phyloP scores from a whole-genome alignment of 495 filamentous ascomycete genomes.

The Podospora bellae-mahoneyi region DNA sequence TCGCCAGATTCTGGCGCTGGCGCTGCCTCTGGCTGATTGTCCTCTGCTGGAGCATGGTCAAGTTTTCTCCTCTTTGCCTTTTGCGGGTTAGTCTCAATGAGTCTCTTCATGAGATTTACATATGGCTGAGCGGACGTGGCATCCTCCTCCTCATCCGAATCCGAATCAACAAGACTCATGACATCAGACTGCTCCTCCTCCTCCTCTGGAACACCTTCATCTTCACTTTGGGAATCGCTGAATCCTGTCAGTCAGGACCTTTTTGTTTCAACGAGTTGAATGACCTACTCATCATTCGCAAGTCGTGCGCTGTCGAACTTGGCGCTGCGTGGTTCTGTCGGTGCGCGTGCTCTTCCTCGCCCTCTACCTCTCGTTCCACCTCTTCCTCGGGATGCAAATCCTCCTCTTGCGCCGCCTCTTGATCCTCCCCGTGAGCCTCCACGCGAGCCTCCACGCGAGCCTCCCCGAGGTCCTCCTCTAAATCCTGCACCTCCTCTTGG shows the following conservation, averaged over 20 bases:
- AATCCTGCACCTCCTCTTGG: conserved; percentile 31
- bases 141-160: conserved; percentile 40
- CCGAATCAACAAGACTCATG: conserved; percentile 50
- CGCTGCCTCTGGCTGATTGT: conserved; percentile 18
- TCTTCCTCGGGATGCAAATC: conserved; percentile 27
- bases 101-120: conserved; percentile 61
- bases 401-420: conserved; percentile 28
- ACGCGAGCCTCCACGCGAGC: conserved; percentile 29
- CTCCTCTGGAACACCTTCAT: conserved; percentile 23
- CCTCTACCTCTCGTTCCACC: conserved; percentile 25
- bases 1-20: conserved; percentile 17
- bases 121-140: conserved; percentile 51
- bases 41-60: conserved; percentile 35
- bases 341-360: conserved; percentile 33
- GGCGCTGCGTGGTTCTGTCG: conserved; percentile 18
- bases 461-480: conserved; percentile 26
- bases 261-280: neutral
- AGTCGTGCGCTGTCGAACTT: conserved; percentile 40
- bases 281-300: conserved; percentile 36
- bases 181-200: conserved; percentile 40
- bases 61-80: conserved; percentile 68
- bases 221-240: conserved; percentile 7
- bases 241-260: neutral
- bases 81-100: conserved; percentile 54
- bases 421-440: conserved; percentile 13